These are phyloP conservation scores for Triticum turgidum DNA, from an alignment of 176 grass and related monocot genomes.

Conservation along the genomic window DNA sequence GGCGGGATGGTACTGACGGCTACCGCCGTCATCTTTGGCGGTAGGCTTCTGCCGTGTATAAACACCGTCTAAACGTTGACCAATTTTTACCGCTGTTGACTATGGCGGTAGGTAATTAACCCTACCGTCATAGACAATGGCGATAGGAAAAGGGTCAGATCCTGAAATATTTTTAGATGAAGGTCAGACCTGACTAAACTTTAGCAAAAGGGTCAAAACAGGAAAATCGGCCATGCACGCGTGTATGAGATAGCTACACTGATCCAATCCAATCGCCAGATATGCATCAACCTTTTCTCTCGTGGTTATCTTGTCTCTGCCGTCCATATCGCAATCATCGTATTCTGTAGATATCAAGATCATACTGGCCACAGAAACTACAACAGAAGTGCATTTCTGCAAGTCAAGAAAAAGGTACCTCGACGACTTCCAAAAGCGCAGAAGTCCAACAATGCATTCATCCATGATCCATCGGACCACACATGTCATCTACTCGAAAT, in stretches of 20 bases:
- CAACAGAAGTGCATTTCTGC: not conserved
- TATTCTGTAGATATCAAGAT: not conserved
- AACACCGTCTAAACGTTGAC: no score
- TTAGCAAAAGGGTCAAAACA: no score
- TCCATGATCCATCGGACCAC: not conserved
- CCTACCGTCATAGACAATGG: no score
- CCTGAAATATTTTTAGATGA: no score
- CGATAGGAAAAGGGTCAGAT: no score
- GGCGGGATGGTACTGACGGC: no score
- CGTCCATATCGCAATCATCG: constrained; percentile 2
- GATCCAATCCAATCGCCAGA: not conserved
- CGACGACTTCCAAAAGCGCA: constrained; percentile 16
- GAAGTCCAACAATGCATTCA: not conserved
- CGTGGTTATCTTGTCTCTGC: not conserved
- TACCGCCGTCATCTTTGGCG: no score
- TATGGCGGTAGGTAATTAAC: no score
- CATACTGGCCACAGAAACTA: not conserved
- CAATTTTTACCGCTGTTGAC: no score
- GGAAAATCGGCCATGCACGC: no score
- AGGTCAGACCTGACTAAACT: no score
- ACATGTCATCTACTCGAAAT: not conserved
- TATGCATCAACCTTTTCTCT: not conserved
- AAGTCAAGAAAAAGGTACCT: constrained; percentile 12
- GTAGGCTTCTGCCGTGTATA: no score
- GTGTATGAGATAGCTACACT: not conserved